A percentile compares a stretch with the other conserved stretches of the same genome.
phyloP scores from a whole-genome alignment of 805 yeast genomes.

The Tetrapisispora nanseiensis region DNA sequence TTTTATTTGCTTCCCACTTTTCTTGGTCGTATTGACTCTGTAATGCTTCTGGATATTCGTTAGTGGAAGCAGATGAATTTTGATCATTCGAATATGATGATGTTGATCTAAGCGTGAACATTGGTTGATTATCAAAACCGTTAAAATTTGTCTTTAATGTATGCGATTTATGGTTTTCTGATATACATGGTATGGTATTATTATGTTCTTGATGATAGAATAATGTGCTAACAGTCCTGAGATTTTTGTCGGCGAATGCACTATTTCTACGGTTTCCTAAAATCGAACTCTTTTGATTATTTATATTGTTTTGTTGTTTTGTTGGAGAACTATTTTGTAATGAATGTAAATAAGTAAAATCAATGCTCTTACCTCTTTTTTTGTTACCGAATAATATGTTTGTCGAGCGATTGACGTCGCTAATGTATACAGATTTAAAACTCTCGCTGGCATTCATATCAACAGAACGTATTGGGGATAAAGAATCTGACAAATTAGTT shows the following conservation, averaged over 20 bases:
- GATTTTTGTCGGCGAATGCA: background rate
- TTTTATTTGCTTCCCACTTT: constrained; percentile 21
- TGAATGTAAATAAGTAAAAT: constrained; percentile 25
- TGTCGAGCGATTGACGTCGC: constrained; percentile 2
- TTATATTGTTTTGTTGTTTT: constrained; percentile 18
- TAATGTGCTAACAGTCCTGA: constrained; percentile 10
- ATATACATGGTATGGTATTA: constrained; percentile 4
- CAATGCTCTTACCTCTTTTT: constrained; percentile 22
- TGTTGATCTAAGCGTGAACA: background rate
- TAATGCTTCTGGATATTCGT: constrained; percentile 19
- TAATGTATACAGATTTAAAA: background rate
- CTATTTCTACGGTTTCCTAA: background rate
- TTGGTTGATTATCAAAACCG: constrained; percentile 6
- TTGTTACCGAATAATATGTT: constrained; percentile 6
- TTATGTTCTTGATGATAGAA: constrained; percentile 6
- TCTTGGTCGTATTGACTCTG: constrained; percentile 30
- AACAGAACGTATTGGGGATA: constrained; percentile 2
- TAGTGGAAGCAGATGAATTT: constrained; percentile 7
- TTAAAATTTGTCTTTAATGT: constrained; percentile 3
- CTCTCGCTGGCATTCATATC: background rate
- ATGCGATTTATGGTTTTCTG: constrained; percentile 1
- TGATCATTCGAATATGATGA: background rate
- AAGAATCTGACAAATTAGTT: constrained; percentile 23
- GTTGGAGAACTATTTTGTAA: constrained; percentile 26
- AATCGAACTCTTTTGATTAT: background rate